These are phyloP conservation scores for Cubamyces sp. DNA, from an alignment of 768 basidiomycete genomes.

Conservation along the genomic window DNA sequence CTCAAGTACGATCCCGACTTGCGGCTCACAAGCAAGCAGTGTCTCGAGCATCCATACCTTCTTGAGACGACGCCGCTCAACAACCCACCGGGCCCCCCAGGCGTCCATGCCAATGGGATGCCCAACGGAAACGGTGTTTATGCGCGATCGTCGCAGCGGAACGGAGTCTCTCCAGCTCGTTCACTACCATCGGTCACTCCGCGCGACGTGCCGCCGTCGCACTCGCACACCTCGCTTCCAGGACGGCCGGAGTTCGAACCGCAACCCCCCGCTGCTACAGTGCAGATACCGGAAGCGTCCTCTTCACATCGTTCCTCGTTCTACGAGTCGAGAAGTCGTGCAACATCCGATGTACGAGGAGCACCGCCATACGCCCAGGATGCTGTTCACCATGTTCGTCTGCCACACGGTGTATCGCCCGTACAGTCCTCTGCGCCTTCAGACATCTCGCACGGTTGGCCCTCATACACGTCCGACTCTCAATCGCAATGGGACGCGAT, in stretches of 20 bases:
- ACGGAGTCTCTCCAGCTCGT: slow-evolving; percentile 32
- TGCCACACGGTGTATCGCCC: slow-evolving; percentile 15
- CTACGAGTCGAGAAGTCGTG: slow-evolving; percentile 40
- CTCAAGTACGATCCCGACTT: slow-evolving; percentile 90
- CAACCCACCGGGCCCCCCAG: slow-evolving; percentile 62
- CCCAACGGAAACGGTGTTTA: slow-evolving; percentile 19
- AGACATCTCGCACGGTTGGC: slow-evolving; percentile 28
- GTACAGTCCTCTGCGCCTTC: slow-evolving; percentile 28
- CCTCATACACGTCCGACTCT: slow-evolving; percentile 30
- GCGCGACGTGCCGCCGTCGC: slow-evolving; percentile 51
- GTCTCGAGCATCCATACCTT: slow-evolving; percentile 89
- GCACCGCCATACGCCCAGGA: slow-evolving; percentile 34
- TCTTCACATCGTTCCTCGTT: slow-evolving; percentile 59
- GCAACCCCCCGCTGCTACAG: slow-evolving; percentile 42
- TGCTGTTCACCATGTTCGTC: slow-evolving; percentile 27
- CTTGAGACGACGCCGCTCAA: slow-evolving; percentile 74
- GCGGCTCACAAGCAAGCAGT: slow-evolving; percentile 85
- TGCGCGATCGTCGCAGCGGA: slow-evolving; percentile 14
- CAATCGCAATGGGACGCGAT: slow-evolving; percentile 54
- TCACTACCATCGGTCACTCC: slow-evolving; percentile 45
- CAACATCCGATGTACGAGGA: slow-evolving; percentile 11
- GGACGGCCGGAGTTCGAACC: slow-evolving; percentile 43
- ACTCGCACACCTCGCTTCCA: slow-evolving; percentile 48
- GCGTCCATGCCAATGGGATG: not conserved
- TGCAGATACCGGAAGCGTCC: slow-evolving; percentile 50